Evolutionary conservation across 106 monocot species (phyloP), one percentile per base, ranked within the genome.

Genomic region (Chionographis japonica): DNA sequence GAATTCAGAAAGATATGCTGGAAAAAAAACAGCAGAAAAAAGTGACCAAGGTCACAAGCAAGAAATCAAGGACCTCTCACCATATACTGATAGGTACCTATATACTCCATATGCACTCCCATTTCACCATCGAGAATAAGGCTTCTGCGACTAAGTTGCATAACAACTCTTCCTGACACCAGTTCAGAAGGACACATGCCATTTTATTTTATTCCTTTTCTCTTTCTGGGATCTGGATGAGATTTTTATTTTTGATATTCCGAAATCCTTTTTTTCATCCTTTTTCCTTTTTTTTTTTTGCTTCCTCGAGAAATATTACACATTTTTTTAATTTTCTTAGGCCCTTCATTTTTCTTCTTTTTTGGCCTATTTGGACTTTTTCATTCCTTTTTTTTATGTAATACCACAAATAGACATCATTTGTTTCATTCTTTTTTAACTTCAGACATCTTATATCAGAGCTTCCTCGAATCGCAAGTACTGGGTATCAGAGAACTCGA

Each of bases 21-120:
- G n/a, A n/a, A n/a, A n/a, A n/a, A n/a, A n/a, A n/a, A n/a, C n/a
- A n/a, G n/a, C n/a, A n/a, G n/a, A 6, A 8, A 54, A 35, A 67
- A n/a, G 12, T 12, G 15, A 14, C n/a, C 60, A n/a, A 63, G 54
- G 38, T 68, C 40, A 55, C 12, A 61, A 78, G 54, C 35, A 78
- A 61, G 56, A 72, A 38, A 53, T 72, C 54, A 60, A 67, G 71
- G 55, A 72, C 62, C 72, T 72, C 59, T 62, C 66, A 78, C 67
- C 67, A 53, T 59, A 49, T 38, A 37, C 16, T 71, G 9, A 10
- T 52, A 67, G 50, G 50, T 60, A 62, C 27, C 37, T 54, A 52
- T 46, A 46, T 4, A 46, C 43, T 12, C 17, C 12, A 6, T 16
- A 52, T 50, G 53, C 66, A 56, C 36, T 8, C 56, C 10, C 15